Evolutionary conservation across 2,329 filamentous ascomycete species (phyloP).

Genomic region (Furcasterigmium furcatum): DNA sequence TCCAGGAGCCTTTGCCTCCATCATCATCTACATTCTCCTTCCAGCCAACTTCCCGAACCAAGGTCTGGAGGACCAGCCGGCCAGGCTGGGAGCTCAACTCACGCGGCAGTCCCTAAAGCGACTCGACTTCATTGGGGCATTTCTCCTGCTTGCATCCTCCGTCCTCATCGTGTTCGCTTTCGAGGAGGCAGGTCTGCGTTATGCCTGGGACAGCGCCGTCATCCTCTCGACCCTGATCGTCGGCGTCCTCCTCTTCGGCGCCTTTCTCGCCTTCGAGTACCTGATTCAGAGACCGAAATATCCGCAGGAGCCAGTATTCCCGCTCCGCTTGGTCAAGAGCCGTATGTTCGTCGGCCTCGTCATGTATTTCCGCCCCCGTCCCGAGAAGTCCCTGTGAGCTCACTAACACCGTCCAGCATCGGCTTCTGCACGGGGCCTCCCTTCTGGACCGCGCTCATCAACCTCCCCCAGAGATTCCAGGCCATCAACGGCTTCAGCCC

Average conservation of each 20-base stretch:
- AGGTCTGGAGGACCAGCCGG: slow-evolving; percentile 6
- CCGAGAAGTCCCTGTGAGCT: not conserved
- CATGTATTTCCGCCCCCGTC: slow-evolving; percentile 20
- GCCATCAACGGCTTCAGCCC: slow-evolving; percentile 24
- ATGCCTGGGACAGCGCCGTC: slow-evolving; percentile 35
- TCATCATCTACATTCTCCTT: slow-evolving; percentile 19
- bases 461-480: slow-evolving; percentile 31
- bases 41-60: slow-evolving; percentile 22
- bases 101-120: slow-evolving; percentile 1
- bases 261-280: slow-evolving; percentile 25
- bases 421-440: slow-evolving; percentile 26
- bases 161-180: slow-evolving; percentile 42
- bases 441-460: slow-evolving; percentile 29
- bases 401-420: slow-evolving; percentile 13
- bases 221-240: slow-evolving; percentile 27
- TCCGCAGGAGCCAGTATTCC: slow-evolving; percentile 29
- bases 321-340: slow-evolving; percentile 24
- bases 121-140: slow-evolving; percentile 16
- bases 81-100: slow-evolving; percentile 14
- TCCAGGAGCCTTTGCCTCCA: slow-evolving; percentile 19
- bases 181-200: slow-evolving; percentile 37
- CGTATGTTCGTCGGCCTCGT: slow-evolving; percentile 25
- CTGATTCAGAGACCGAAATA: slow-evolving; percentile 12
- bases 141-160: slow-evolving; percentile 33
- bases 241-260: slow-evolving; percentile 21